Evolutionary conservation across 192 early-diverging fungal species (phyloP).

Genomic region (Backusella morwellensis): DNA sequence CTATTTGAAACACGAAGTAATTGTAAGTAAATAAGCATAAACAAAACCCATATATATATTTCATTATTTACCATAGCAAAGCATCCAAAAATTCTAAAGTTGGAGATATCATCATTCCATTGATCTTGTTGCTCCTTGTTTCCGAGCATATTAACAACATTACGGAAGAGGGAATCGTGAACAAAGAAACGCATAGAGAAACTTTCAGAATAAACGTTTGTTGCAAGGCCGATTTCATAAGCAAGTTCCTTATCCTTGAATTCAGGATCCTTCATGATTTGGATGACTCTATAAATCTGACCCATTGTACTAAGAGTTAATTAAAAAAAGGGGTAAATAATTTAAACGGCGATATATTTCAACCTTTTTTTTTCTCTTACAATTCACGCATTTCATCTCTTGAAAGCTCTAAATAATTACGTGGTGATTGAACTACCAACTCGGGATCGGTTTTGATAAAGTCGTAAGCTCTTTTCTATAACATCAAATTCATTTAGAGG

Average conservation of each 20-base stretch:
- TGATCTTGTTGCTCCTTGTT: slow-evolving; percentile 54
- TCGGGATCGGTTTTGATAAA: slow-evolving; percentile 52
- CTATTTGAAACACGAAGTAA: slow-evolving; percentile 21
- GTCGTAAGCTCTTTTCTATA: slow-evolving; percentile 34
- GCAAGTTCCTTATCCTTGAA: not conserved
- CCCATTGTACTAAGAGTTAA: slow-evolving; percentile 41
- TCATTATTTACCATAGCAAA: slow-evolving; percentile 57
- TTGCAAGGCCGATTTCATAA: not conserved
- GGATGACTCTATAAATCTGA: slow-evolving; percentile 44
- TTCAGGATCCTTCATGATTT: slow-evolving; percentile 32
- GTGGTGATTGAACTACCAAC: slow-evolving; percentile 44
- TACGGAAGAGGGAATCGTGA: slow-evolving; percentile 55
- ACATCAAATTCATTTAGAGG: not conserved
- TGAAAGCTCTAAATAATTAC: slow-evolving; percentile 46
- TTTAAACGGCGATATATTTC: not conserved
- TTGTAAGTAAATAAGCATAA: not conserved
- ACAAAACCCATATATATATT: not conserved
- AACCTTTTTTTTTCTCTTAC: slow-evolving; percentile 19
- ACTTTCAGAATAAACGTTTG: slow-evolving; percentile 47
- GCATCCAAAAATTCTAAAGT: slow-evolving; percentile 57
- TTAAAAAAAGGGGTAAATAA: not conserved
- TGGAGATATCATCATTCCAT: slow-evolving; percentile 51
- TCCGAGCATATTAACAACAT: slow-evolving; percentile 55
- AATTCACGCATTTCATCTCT: slow-evolving; percentile 51
- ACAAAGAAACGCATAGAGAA: slow-evolving; percentile 63